Conservation (phyloP, 495 filamentous ascomycete species). For the Letharia lupina region DNA sequence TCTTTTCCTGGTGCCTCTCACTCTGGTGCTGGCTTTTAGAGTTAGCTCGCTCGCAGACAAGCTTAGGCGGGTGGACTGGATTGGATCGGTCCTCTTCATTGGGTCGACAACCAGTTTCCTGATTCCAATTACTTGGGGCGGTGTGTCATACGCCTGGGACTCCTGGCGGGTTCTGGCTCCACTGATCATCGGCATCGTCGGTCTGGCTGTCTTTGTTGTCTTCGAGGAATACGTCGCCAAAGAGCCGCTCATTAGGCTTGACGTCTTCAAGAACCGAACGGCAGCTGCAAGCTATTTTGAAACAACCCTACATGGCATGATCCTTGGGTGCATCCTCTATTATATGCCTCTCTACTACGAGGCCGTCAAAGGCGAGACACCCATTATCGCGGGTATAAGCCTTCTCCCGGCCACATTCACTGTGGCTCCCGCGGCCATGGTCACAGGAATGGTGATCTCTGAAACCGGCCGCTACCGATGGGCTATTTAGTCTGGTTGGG, state of each 20-base stretch:
- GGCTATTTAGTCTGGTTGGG: conserved; percentile 51
- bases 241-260: conserved; percentile 40
- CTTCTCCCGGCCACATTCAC: conserved; percentile 52
- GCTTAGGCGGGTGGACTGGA: conserved; percentile 50
- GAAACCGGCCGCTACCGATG: conserved; percentile 45
- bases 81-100: conserved; percentile 50
- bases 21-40: conserved; percentile 41
- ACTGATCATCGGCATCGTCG: conserved; percentile 44
- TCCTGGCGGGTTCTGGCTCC: conserved; percentile 49
- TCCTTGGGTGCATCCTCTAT: conserved; percentile 50
- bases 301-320: conserved; percentile 45
- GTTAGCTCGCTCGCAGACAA: conserved; percentile 34
- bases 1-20: conserved; percentile 38
- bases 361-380: conserved; percentile 45
- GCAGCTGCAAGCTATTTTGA: conserved; percentile 35
- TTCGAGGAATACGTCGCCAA: conserved; percentile 42
- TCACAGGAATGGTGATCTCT: conserved; percentile 42
- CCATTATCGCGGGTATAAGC: conserved; percentile 50
- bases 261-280: conserved; percentile 41
- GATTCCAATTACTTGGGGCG: conserved; percentile 42
- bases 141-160: conserved; percentile 43
- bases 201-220: conserved; percentile 37
- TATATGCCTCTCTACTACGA: conserved; percentile 59
- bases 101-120: conserved; percentile 21
- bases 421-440: conserved; percentile 39